Base-by-base conservation (phyloP, 1,139 yeast species). In the Arxiozyma telluris region DNA sequence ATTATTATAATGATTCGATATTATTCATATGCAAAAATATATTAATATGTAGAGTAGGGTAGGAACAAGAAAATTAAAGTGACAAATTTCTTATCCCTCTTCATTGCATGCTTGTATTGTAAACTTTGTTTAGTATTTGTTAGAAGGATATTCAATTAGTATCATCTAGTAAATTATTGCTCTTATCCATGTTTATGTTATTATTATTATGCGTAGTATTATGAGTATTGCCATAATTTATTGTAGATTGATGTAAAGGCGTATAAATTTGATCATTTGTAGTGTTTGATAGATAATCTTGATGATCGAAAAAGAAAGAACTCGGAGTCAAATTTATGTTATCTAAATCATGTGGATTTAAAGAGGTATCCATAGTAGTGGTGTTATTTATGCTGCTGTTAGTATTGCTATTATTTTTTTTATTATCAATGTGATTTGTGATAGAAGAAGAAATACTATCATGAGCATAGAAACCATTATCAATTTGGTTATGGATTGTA, bases 261-360 rank as follows among this genome's bases (percentile, higher is more conserved):
- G 41, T 50, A 49, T 49, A 51, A 46, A 47, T 53, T 52, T 48
- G 54, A 44, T 50, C 47, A 50, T 50, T 41, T 17, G 47, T 25
- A 34, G n/a, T 27, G 20, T 23, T 41, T 17, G 50, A 27, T 22
- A 53, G 25, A 34, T 39, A 44, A 41, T 45, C 51, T 12, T 44
- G 30, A 30, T 46, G 44, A 30, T 50, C 55, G 25, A 53, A 50
- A 41, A 53, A 53, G 46, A 50, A 50, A 3, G 41, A 25, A 44
- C 47, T 42, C 23, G 55, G 45, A 8, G 50, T 39, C n/a, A 53
- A 38, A 20, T 45, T 41, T 15, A 53, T 41, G 9, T 38, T 30
- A 25, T 53, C 55, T 25, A 53, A 27, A n/a, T 46, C 52, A 21
- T 41, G 49, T 25, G 39, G 46, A 34, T 21, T 30, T n/a, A 53